Evolutionary conservation across 2,329 filamentous ascomycete genomes (phyloP), one percentile per base, ranked within the genome.

Genomic region (Calonectria montana): DNA sequence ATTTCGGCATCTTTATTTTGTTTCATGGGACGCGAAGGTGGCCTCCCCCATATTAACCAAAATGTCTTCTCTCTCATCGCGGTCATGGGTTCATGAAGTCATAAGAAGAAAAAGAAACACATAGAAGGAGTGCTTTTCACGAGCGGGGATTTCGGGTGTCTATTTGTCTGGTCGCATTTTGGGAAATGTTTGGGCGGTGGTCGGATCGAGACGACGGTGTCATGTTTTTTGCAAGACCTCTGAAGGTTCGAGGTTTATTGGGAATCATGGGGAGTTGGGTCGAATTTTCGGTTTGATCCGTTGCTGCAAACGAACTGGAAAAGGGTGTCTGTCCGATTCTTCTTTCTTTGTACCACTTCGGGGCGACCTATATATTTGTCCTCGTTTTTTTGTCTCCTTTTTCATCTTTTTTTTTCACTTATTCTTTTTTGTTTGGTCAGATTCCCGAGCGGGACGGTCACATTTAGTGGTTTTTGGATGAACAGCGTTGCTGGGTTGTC

Each of bases 31-130:
- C 74, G 74, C 75, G 70, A 71, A 65, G 76, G 72, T 76, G 76
- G 69, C 73, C 73, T 74, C 66, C 47, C 47, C 75, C 64, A 72
- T 70, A 73, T 70, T 70, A 73, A 79, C 74, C 76, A 80, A 81
- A 81, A 79, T 79, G 79, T 78, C 80, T 81, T 81, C 76, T 76
- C 31, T 75, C 73, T 78, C 77, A 76, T 80, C 71, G 73, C 73
- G 79, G 78, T 75, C 61, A 79, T 77, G 88, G 83, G 86, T 86
- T 81, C 75, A 88, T 78, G 83, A 88, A 86, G 86, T 84, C 81
- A 83, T 83, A 83, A 81, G 76, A 80, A 61, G 72, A 80, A 81
- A 81, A 80, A 81, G 79, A 85, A 84, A 83, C 86, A 87, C 77
- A 87, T 87, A 88, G 89, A 79, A 76, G 78, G 79, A 76, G 78